Conservation (phyloP, 2,329 filamentous ascomycete species). For the Metarhizium rileyi region DNA sequence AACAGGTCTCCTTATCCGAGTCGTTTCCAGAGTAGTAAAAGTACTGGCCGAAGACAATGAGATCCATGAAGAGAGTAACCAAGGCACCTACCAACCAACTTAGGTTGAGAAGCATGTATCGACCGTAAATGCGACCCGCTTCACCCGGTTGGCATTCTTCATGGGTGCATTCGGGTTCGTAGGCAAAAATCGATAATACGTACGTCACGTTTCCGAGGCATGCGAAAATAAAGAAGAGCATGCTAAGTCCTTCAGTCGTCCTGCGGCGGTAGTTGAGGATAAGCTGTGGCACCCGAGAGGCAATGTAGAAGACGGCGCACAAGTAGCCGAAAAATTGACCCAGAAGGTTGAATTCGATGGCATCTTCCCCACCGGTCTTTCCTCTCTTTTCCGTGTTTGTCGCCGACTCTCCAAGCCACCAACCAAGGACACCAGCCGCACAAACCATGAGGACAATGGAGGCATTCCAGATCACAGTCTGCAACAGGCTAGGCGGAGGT, state of each 20-base stretch:
- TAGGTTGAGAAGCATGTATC: conserved; percentile 80
- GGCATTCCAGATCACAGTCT: conserved; percentile 61
- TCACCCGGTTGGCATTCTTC: conserved; percentile 55
- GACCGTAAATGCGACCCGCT: conserved; percentile 55
- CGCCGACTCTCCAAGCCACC: conserved; percentile 53
- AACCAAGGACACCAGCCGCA: conserved; percentile 72
- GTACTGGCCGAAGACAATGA: conserved; percentile 83
- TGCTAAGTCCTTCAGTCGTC: conserved; percentile 83
- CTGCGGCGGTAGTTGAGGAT: conserved; percentile 88
- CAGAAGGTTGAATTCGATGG: conserved; percentile 59
- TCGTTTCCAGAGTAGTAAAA: conserved; percentile 59
- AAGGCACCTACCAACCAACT: conserved; percentile 87
- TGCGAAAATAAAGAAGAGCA: conserved; percentile 94
- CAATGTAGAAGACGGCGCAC: conserved; percentile 81
- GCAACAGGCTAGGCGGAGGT: conserved; percentile 39
- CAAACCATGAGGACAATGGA: conserved; percentile 73
- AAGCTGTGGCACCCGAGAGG: conserved; percentile 80
- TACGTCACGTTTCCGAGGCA: conserved; percentile 93
- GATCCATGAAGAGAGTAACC: conserved; percentile 76
- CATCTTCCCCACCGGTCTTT: conserved; percentile 30
- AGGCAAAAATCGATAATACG: conserved; percentile 84
- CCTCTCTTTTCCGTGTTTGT: conserved; percentile 29
- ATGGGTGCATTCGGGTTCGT: conserved; percentile 59
- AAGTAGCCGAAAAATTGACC: conserved; percentile 93
- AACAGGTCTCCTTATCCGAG: conserved; percentile 16